Conservation (phyloP, 495 filamentous ascomycete species). For the Hypoxylon subgilvum region DNA sequence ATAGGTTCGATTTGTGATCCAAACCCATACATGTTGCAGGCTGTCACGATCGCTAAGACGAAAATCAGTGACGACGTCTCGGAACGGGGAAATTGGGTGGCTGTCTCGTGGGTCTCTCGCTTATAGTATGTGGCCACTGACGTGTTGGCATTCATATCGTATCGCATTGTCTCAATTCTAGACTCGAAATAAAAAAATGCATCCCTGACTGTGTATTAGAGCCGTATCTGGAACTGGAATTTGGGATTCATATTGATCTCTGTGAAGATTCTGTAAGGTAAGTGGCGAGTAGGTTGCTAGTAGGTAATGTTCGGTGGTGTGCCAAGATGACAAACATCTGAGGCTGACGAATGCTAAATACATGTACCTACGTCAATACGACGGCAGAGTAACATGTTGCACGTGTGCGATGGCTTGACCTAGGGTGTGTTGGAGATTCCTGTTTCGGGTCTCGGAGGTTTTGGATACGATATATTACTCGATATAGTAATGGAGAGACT, state of each 20-base stretch:
- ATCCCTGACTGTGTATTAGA: too few relatives aligned
- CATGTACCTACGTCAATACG: too few relatives aligned
- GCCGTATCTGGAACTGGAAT: too few relatives aligned
- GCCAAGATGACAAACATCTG: too few relatives aligned
- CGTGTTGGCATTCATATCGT: neutral
- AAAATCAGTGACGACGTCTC: neutral
- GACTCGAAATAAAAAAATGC: neutral
- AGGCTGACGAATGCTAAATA: too few relatives aligned
- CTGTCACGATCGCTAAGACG: neutral
- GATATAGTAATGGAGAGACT: neutral
- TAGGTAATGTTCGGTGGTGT: too few relatives aligned
- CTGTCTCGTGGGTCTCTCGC: neutral
- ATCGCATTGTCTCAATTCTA: neutral
- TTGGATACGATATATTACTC: neutral
- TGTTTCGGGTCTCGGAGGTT: neutral
- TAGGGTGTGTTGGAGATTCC: neutral
- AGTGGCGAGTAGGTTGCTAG: neutral
- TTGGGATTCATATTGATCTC: too few relatives aligned
- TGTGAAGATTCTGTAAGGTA: neutral
- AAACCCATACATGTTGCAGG: neutral
- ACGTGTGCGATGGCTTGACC: too few relatives aligned
- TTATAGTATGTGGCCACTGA: neutral
- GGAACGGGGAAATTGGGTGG: constrained; percentile 5
- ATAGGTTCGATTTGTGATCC: too few relatives aligned
- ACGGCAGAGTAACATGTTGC: too few relatives aligned